A percentile compares a stretch with the other conserved stretches of the same genome.
Conservation (phyloP, 805 yeast species). For the Metschnikowia gelsemii region DNA sequence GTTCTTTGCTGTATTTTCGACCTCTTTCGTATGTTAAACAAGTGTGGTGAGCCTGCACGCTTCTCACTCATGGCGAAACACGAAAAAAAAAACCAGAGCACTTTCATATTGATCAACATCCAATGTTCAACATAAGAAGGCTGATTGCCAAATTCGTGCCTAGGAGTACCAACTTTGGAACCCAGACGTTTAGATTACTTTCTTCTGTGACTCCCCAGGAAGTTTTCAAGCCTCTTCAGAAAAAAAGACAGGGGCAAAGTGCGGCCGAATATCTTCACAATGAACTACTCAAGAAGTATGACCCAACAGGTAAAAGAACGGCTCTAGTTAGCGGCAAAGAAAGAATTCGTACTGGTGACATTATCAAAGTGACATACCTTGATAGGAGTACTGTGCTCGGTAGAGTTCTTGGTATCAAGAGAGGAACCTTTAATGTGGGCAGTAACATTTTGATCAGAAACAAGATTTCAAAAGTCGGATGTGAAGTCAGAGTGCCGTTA, state of each 20-base stretch:
- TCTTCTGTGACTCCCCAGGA: slow-evolving; percentile 17
- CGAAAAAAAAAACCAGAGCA: background rate
- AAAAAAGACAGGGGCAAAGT: slow-evolving; percentile 46
- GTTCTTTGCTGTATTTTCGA: too few species aligned
- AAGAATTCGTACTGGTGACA: slow-evolving; percentile 74
- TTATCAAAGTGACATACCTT: slow-evolving; percentile 70
- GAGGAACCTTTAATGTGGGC: slow-evolving; percentile 58
- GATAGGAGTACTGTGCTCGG: slow-evolving; percentile 74
- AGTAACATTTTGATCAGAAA: slow-evolving; percentile 81
- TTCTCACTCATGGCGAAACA: slow-evolving; percentile 4
- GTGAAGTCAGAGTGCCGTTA: slow-evolving; percentile 77
- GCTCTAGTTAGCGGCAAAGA: slow-evolving; percentile 49
- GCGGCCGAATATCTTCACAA: slow-evolving; percentile 47
- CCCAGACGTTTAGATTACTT: slow-evolving; percentile 3
- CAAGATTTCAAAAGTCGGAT: slow-evolving; percentile 78
- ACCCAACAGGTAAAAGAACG: slow-evolving; percentile 69
- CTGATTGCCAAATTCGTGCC: slow-evolving; percentile 6
- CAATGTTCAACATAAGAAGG: slow-evolving; percentile 11
- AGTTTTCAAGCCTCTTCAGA: slow-evolving; percentile 52
- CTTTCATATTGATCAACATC: background rate
- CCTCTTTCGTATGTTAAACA: too few species aligned
- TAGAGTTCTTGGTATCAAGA: slow-evolving; percentile 71
- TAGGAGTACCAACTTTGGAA: slow-evolving; percentile 3
- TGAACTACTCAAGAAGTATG: slow-evolving; percentile 58
- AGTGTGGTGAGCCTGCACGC: slow-evolving; percentile 8